Conservation (phyloP, 768 basidiomycete genomes). For the Xanthoconium stramineum region DNA sequence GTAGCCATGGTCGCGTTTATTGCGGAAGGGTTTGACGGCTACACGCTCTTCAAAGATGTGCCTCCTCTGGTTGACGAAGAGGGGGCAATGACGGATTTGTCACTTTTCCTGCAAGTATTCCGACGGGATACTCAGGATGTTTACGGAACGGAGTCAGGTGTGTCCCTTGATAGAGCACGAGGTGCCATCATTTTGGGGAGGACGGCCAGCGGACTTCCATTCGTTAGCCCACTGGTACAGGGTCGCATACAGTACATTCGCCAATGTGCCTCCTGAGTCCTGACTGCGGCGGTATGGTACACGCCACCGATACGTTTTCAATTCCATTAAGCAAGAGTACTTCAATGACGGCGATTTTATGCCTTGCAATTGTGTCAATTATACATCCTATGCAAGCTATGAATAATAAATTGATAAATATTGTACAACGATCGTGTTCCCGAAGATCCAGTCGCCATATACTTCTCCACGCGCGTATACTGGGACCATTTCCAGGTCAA, state of each 20-base stretch:
- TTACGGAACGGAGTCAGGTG: not conserved
- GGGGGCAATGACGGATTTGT: constrained; percentile 3
- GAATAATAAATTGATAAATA: constrained; percentile 19
- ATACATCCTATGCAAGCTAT: constrained; percentile 6
- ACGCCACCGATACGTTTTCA: too few species aligned
- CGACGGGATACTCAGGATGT: not conserved
- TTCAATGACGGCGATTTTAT: too few species aligned
- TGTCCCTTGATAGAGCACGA: constrained; percentile 5
- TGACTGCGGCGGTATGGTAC: too few species aligned
- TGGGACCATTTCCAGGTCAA: constrained; percentile 5
- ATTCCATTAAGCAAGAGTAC: too few species aligned
- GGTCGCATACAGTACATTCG: constrained; percentile 11
- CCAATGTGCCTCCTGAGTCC: not conserved
- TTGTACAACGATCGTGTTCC: not conserved
- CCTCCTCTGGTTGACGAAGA: constrained; percentile 3
- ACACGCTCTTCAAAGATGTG: constrained; percentile 2
- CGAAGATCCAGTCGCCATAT: not conserved
- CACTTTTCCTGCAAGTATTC: constrained; percentile 8
- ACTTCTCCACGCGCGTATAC: too few species aligned
- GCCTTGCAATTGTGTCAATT: not conserved
- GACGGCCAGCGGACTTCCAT: not conserved
- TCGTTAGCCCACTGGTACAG: constrained; percentile 6
- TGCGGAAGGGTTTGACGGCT: constrained; percentile 10
- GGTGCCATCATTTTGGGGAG: constrained; percentile 2
- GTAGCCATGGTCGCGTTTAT: constrained; percentile 10